A percentile compares a stretch with the other conserved stretches of the same genome.
Conservation (phyloP, 176 grass and related monocot genomes). For the Aechmea fasciata region DNA sequence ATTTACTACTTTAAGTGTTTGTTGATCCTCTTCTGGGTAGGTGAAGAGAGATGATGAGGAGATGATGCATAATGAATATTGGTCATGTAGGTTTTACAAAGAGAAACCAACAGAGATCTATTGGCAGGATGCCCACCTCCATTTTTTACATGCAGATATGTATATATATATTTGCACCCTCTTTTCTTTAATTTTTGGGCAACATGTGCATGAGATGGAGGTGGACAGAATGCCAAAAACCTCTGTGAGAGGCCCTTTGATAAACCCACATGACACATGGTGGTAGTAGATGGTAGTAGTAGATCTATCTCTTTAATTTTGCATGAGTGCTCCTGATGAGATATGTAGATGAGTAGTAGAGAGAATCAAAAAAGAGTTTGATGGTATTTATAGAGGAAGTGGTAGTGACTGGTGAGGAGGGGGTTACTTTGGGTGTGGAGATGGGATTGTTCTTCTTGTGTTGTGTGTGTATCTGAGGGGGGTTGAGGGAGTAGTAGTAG, state of each 20-base stretch:
- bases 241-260: constrained; percentile 51
- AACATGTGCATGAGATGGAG: constrained; percentile 31
- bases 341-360: constrained; percentile 32
- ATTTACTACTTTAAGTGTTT: not conserved
- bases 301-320: constrained; percentile 7
- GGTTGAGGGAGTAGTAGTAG: too few species aligned
- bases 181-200: not conserved
- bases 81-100: constrained; percentile 60
- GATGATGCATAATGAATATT: not conserved
- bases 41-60: too few species aligned
- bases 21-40: not conserved
- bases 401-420: too few species aligned
- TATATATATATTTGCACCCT: not conserved
- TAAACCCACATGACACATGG: constrained; percentile 35
- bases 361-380: not conserved
- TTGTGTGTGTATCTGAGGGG: too few species aligned
- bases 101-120: constrained; percentile 70
- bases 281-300: not conserved
- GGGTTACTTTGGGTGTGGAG: too few species aligned
- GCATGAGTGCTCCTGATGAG: constrained; percentile 1
- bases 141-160: not conserved
- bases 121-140: constrained; percentile 95
- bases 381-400: constrained; percentile 2
- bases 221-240: constrained; percentile 82
- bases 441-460: too few species aligned